Percentiles rank a stretch among this genome's conserved stretches.
Conservation (phyloP, 2,329 filamentous ascomycete species). For the Cladophialophora immunda region DNA sequence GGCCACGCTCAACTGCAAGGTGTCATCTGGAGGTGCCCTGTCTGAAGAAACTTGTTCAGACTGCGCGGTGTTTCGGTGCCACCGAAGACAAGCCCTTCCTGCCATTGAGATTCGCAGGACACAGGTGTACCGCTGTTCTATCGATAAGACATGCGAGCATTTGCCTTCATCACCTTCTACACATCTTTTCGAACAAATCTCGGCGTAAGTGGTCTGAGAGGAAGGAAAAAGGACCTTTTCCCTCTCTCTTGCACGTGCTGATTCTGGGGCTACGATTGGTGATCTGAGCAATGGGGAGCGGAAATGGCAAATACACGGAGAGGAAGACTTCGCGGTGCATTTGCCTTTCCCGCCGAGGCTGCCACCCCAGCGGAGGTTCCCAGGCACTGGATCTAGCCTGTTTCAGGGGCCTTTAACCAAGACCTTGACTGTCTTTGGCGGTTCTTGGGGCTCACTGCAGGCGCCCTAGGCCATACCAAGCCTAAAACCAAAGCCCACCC, state of each 20-base stretch:
- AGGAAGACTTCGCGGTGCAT: slow-evolving; percentile 11
- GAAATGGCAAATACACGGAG: slow-evolving; percentile 14
- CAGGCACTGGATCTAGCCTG: neutral
- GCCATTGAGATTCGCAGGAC: neutral
- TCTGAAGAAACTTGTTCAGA: neutral
- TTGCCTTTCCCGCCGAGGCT: slow-evolving; percentile 12
- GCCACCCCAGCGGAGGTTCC: neutral
- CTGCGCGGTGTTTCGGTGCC: neutral
- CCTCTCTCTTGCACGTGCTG: slow-evolving; percentile 7
- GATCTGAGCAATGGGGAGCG: neutral
- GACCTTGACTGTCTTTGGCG: neutral
- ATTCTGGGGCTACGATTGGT: slow-evolving; percentile 9
- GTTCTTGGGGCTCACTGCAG: slow-evolving; percentile 22
- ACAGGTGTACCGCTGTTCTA: neutral
- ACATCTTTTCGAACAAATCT: neutral
- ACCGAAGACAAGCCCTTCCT: neutral
- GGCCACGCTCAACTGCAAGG: neutral
- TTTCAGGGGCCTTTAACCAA: slow-evolving; percentile 2
- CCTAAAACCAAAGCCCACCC: neutral
- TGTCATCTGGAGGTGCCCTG: neutral
- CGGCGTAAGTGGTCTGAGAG: neutral
- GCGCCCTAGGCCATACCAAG: slow-evolving; percentile 12
- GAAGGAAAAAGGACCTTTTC: neutral
- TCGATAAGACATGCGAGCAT: slow-evolving; percentile 15
- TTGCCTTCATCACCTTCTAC: neutral